Evolutionary conservation across 2,329 filamentous ascomycete genomes (phyloP), one percentile per base, ranked within the genome.

Genomic region (Hypoxylon sp.): DNA sequence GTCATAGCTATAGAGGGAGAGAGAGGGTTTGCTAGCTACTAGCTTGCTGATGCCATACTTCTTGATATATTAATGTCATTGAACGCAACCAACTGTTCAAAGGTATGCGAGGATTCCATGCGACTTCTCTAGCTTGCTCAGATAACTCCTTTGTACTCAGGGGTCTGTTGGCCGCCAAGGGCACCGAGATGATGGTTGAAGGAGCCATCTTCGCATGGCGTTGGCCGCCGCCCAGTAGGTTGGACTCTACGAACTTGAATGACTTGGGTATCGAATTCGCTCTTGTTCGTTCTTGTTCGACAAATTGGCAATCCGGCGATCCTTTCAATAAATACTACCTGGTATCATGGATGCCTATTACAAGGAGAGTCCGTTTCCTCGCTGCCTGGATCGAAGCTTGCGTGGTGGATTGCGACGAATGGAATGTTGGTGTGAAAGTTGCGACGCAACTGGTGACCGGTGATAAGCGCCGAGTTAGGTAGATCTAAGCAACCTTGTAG

Each of bases 51-150:
- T n/a, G 11, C 78, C 78, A 40, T 63, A 95, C 91, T 82, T 96
- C 89, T 71, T 90, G 88, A 55, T 88, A n/a, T n/a, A n/a, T 79
- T 42, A 97, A 75, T 4, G 87, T 89, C 53, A 91, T 90, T 2
- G 91, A 89, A 25, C 91, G 83, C 19, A 91, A 75, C 89, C 91
- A 96, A 69, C 88, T 86, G 60, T 87, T 88, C 48, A 97, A 78
- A 2, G 88, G 82, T 42, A 96, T 88, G 21, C 81, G 79, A 1
- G 81, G 79, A 68, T 91, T 90, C 75, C 92, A 97, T 49, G 88
- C 84, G 69, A 94, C 97, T 59, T 88, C 83, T 57, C 86, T 79
- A 2, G 93, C 94, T 61, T 87, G 84, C 20, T 81, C 78, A 7
- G 87, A 83, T 53, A 97, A 88, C 67, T 95, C 88, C 64, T 87